Evolutionary conservation across 108 stramenopile species (phyloP).

Genomic region (Poteriospumella lacustris): DNA sequence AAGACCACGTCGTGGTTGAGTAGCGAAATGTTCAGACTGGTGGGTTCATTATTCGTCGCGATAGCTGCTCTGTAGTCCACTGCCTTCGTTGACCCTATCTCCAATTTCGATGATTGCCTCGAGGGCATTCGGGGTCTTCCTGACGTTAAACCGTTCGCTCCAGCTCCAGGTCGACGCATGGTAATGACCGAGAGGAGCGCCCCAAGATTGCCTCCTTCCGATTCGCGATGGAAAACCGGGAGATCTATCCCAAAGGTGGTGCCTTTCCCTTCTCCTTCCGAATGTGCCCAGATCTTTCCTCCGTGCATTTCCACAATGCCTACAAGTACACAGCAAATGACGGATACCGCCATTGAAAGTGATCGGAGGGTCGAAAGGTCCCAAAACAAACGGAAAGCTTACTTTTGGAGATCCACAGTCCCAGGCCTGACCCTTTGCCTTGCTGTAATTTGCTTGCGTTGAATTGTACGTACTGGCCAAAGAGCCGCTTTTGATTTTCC

Average conservation of each 20-base stretch:
- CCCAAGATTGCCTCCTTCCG: too few species aligned
- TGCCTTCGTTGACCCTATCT: too few species aligned
- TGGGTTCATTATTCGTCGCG: too few species aligned
- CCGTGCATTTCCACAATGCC: conserved; percentile 15
- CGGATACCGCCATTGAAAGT: background rate
- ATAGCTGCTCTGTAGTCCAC: too few species aligned
- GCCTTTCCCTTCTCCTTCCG: conserved; percentile 4
- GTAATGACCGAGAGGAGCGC: too few species aligned
- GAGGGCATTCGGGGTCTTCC: too few species aligned
- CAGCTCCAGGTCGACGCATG: too few species aligned
- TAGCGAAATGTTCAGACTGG: too few species aligned
- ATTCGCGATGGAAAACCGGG: background rate
- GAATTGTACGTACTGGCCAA: background rate
- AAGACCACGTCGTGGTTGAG: too few species aligned
- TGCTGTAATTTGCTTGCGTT: background rate
- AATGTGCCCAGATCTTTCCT: background rate
- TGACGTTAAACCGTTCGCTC: too few species aligned
- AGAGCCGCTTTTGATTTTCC: conserved; percentile 22
- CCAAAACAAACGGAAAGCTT: background rate
- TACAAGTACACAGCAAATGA: background rate
- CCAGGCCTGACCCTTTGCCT: background rate
- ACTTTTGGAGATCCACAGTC: conserved; percentile 2
- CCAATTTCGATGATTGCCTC: too few species aligned
- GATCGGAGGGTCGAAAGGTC: background rate
- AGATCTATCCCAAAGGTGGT: conserved; percentile 3